Evolutionary conservation across 2,329 filamentous ascomycete species (phyloP), one percentile per base, ranked within the genome.

Genomic region (Pseudogymnoascus sp.): DNA sequence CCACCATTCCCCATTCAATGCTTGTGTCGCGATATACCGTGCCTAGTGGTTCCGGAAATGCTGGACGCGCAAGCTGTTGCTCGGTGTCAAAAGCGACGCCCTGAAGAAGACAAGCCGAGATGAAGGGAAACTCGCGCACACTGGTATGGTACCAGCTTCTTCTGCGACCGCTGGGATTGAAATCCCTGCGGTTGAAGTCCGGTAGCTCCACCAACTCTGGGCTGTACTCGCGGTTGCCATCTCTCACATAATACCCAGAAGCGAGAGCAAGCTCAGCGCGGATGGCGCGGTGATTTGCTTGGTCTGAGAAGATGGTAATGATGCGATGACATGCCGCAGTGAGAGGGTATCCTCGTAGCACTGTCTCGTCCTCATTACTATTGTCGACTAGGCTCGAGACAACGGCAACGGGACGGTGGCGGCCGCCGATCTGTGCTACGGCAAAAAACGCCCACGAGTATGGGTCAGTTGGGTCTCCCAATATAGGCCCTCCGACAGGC

Each of bases 1-100:
- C 62, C 12, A 67, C 67, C 67, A 69, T 69, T 10, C 67, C 67
- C 67, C 67, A 69, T 38, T 68, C 66, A 21, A 66, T 31, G 63
- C 63, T 62, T 11, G 62, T 44, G 64, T 69, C 67, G 37, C 67
- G 67, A 14, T 69, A 69, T 18, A 69, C 67, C 10, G 66, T 68
- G 4, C 61, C 66, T 11, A 68, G 62, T n/a, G 67, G 67, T 36
- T 69, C 67, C 4, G 42, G 63, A n/a, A 59, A 65, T n/a, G 50
- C 61, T 6, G 46, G 62, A n/a, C 16, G 61, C 11, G 23, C 61
- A 18, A 53, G 63, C 10, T 63, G 50, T 6, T 8, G 21, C 46
- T 38, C 53, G 12, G 66, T 28, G 46, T 68, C 65, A 40, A 65
- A 65, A 11, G 37, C 64, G 8, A 69, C 64, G 12, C 67, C 66